Evolutionary conservation across 345 rosid species (phyloP).

Genomic region (Boechera divaricarpa): DNA sequence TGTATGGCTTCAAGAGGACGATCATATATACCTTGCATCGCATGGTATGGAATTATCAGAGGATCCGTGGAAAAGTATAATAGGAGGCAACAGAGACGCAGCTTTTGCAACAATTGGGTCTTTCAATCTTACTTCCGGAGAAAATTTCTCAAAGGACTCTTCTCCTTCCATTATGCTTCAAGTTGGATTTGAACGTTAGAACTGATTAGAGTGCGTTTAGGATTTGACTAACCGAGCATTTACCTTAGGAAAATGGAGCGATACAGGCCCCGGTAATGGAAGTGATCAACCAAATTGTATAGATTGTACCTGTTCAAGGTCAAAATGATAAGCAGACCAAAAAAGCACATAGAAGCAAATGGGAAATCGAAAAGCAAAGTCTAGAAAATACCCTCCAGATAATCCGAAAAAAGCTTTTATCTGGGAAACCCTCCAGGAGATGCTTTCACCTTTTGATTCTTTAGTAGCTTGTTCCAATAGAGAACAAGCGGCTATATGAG

Average conservation of each 20-base stretch:
- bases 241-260: slow-evolving; percentile 87
- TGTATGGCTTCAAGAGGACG: slow-evolving; percentile 14
- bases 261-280: slow-evolving; percentile 85
- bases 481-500: slow-evolving; percentile 90
- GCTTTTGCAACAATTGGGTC: slow-evolving; percentile 65
- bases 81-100: slow-evolving; percentile 70
- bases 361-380: neutral
- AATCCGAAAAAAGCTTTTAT: slow-evolving; percentile 86
- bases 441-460: slow-evolving; percentile 70
- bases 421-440: slow-evolving; percentile 78
- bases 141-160: slow-evolving; percentile 74
- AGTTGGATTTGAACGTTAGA: slow-evolving; percentile 11
- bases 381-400: slow-evolving; percentile 78
- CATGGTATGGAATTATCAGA: slow-evolving; percentile 87
- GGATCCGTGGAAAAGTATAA: slow-evolving; percentile 86
- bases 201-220: neutral
- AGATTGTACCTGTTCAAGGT: slow-evolving; percentile 76
- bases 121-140: slow-evolving; percentile 80
- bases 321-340: slow-evolving; percentile 11
- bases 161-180: slow-evolving; percentile 98
- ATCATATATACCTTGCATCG: slow-evolving; percentile 79
- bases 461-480: slow-evolving; percentile 88
- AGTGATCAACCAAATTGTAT: slow-evolving; percentile 77
- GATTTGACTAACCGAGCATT: neutral
- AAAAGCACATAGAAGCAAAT: neutral